Conservation (phyloP, 441 rosid genomes). For the Gossypium trilobum region DNA sequence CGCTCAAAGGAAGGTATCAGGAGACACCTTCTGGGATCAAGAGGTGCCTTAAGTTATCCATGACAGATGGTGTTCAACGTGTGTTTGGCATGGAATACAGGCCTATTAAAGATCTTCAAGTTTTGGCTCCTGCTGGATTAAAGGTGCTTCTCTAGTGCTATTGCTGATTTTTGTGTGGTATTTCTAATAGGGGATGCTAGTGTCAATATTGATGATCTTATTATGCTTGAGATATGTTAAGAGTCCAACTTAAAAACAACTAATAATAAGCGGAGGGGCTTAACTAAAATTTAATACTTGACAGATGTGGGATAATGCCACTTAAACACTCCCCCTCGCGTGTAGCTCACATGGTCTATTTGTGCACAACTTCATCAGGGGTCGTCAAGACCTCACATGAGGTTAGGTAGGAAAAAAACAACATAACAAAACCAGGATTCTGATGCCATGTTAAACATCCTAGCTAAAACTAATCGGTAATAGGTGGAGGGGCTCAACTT, state of each 20-base stretch:
- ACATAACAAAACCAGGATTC: no score
- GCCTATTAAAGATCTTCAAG: constrained; percentile 76
- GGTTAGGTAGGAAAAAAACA: no score
- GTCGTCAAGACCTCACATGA: no score
- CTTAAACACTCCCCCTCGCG: not conserved
- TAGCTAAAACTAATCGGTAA: not conserved
- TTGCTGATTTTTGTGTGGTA: constrained; percentile 3
- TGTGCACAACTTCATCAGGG: no score
- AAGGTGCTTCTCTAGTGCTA: constrained; percentile 42
- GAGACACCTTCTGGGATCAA: constrained; percentile 56
- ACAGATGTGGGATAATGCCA: not conserved
- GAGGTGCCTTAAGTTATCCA: constrained; percentile 80
- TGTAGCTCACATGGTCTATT: no score
- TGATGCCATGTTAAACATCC: not conserved
- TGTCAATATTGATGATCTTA: not conserved
- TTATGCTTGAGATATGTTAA: not conserved
- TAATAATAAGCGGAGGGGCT: not conserved
- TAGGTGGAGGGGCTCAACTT: not conserved
- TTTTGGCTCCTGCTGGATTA: constrained; percentile 65
- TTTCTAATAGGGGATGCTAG: constrained; percentile 1
- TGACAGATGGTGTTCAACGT: constrained; percentile 90
- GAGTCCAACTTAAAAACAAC: not conserved
- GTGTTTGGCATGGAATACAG: constrained; percentile 87
- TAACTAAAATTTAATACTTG: not conserved
- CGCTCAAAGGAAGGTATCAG: constrained; percentile 68